A percentile compares a stretch with the other conserved stretches of the same genome.
These are phyloP conservation scores for Closterium sp. DNA, from an alignment of 139 green algal genomes.

Conservation along the genomic window DNA sequence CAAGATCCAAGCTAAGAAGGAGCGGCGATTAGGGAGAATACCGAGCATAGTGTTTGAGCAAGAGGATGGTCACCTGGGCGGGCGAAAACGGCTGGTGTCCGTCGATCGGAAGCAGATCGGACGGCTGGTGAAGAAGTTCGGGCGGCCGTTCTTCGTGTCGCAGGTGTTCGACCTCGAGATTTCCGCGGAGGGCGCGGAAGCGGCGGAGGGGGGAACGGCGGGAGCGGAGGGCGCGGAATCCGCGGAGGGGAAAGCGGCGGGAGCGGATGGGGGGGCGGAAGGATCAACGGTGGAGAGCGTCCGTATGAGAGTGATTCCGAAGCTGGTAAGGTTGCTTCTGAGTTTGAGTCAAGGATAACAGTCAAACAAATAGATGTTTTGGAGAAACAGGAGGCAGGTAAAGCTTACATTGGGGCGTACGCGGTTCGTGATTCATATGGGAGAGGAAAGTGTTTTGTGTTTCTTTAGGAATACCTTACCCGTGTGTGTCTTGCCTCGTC, in stretches of 20 bases:
- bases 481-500: too few relatives aligned
- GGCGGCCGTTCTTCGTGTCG: constrained; percentile 41
- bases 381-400: too few relatives aligned
- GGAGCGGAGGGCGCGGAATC: background rate
- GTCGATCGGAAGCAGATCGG: constrained; percentile 19
- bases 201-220: constrained; percentile 8
- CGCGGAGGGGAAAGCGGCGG: constrained; percentile 13
- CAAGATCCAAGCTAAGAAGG: constrained; percentile 35
- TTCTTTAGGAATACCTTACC: too few relatives aligned
- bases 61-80: constrained; percentile 26
- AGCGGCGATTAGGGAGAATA: constrained; percentile 10
- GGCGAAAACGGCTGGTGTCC: constrained; percentile 35
- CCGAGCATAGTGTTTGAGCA: constrained; percentile 35
- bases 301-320: background rate
- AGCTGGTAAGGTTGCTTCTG: background rate
- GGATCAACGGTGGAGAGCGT: background rate
- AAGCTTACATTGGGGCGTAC: too few relatives aligned
- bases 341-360: too few relatives aligned
- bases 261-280: background rate
- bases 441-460: too few relatives aligned
- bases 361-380: too few relatives aligned
- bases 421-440: too few relatives aligned
- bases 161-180: constrained; percentile 33
- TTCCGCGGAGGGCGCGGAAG: background rate
- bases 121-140: constrained; percentile 23